Evolutionary conservation across 768 basidiomycete species (phyloP).

Genomic region (Suillus ampliporus): DNA sequence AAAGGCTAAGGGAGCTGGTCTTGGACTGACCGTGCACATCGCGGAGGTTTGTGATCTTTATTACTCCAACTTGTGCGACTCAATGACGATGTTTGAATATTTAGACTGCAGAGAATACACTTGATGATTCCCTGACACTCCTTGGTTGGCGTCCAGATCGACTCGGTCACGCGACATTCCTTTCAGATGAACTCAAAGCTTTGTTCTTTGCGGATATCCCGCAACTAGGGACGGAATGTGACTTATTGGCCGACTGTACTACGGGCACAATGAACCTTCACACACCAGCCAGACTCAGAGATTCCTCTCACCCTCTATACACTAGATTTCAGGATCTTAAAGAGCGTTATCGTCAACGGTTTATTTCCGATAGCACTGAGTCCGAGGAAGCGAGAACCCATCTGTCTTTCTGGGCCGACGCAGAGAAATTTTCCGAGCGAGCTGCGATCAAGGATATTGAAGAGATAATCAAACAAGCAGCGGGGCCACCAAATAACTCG

Average conservation of each 20-base stretch:
- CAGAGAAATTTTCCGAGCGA: conserved; percentile 24
- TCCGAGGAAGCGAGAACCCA: conserved; percentile 9
- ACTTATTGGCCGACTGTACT: neutral
- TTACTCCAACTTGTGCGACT: neutral
- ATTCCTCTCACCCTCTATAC: conserved; percentile 30
- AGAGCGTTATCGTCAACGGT: conserved; percentile 27
- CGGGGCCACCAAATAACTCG: neutral
- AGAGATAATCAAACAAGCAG: conserved; percentile 13
- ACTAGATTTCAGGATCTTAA: conserved; percentile 28
- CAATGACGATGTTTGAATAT: neutral
- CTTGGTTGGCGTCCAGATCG: conserved; percentile 69
- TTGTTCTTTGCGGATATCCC: conserved; percentile 50
- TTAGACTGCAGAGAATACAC: conserved; percentile 53
- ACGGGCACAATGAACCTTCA: neutral
- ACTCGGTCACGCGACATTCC: conserved; percentile 83
- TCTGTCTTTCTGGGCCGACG: conserved; percentile 13
- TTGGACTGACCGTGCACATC: conserved; percentile 81
- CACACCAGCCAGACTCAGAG: conserved; percentile 13
- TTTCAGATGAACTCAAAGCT: conserved; percentile 61
- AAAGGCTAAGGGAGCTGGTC: conserved; percentile 60
- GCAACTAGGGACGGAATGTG: conserved; percentile 19
- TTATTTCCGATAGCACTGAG: conserved; percentile 26
- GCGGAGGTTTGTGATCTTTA: conserved; percentile 65
- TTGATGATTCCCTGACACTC: conserved; percentile 63
- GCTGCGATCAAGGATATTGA: conserved; percentile 31